Evolutionary conservation across 306 rosid genomes (phyloP), one percentile per base, ranked within the genome.

Genomic region (Vigna nakashimae): DNA sequence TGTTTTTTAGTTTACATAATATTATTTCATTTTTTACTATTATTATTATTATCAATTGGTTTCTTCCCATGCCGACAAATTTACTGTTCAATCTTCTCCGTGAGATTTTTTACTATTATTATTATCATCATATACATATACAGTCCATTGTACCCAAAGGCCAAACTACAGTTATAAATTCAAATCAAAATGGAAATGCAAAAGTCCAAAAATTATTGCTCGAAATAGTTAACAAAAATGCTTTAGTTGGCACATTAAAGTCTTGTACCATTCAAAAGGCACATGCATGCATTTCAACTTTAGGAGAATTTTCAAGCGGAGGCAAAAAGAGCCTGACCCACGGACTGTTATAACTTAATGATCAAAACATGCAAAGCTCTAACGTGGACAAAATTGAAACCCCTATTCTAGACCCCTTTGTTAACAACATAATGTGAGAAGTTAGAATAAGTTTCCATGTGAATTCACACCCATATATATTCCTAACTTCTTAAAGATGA

Each of bases 231-330:
- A 7, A 62, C 2, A 8, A 7, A 62, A 32, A 16, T 12, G 3
- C 3, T 10, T 13, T 32, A 62, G 68, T 62, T 3, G 16, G 3
- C 66, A 30, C 46, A 32, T 16, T 16, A 16, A 62, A 32, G 68
- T 62, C 24, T 15, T 62, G 68, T 32, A 62, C 67, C 68, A 11
- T 16, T 34, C 12, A 15, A 30, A 59, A 28, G 3, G 67, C 67
- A 62, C 68, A 62, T 62, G 68, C 43, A 32, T 62, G 22, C 68
- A 32, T 62, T 62, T 62, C 43, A 30, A 30, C 30, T 11, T 58
- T 24, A 5, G 5, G 2, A 11, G n/a, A 57, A 24, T 57, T 57
- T 40, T 57, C n/a, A 26, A 58, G 16, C 63, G 9, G 38, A 5
- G 18, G 10, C 40, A 11, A 57, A 24, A 57, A 4, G 34, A 10